phyloP scores from a whole-genome alignment of 108 stramenopile genomes.

The Nitzschia sp. region DNA sequence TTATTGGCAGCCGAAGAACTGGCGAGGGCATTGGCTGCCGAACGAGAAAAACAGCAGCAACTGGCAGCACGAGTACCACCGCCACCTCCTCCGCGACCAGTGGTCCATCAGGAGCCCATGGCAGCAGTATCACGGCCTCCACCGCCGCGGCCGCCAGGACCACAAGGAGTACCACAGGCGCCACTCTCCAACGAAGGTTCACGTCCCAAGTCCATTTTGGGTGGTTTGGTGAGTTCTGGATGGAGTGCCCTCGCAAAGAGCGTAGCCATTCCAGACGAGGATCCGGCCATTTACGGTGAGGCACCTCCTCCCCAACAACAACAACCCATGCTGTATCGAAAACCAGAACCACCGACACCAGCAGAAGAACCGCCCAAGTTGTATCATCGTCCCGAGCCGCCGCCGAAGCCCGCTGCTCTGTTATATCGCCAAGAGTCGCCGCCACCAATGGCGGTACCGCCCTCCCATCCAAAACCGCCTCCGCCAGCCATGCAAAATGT shows the following conservation, averaged over 20 bases:
- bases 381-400: neutral
- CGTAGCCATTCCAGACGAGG: conserved; percentile 64
- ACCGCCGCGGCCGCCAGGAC: neutral
- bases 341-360: conserved; percentile 15
- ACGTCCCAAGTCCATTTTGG: conserved; percentile 75
- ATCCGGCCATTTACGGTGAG: conserved; percentile 35
- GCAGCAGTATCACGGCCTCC: neutral
- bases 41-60: conserved; percentile 1
- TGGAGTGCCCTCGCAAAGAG: conserved; percentile 65
- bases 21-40: conserved; percentile 18
- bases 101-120: conserved; percentile 2
- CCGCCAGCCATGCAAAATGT: neutral
- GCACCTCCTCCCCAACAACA: neutral
- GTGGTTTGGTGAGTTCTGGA: conserved; percentile 70
- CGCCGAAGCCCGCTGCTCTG: neutral
- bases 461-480: neutral
- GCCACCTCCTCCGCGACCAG: conserved; percentile 3
- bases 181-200: neutral
- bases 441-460: neutral
- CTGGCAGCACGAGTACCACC: conserved; percentile 7
- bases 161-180: neutral
- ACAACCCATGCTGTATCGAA: conserved; percentile 16
- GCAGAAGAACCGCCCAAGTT: neutral
- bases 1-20: conserved; percentile 28
- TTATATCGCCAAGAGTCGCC: neutral